phyloP scores from a whole-genome alignment of 345 rosid genomes.

The Moringa oleifera region DNA sequence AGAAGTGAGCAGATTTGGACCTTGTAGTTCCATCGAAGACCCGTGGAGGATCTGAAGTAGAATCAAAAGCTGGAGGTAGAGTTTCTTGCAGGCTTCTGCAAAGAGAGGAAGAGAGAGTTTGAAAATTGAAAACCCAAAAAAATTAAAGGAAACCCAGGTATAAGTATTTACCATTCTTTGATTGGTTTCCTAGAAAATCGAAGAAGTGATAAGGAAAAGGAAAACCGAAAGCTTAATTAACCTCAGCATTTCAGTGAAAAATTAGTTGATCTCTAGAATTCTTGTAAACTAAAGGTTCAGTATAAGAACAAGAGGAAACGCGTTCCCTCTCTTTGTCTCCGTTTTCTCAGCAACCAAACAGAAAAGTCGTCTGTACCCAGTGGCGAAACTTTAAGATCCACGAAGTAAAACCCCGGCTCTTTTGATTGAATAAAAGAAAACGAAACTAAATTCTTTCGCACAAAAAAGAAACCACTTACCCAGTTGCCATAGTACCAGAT shows the following conservation, averaged over 20 bases:
- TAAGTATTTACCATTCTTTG: background rate
- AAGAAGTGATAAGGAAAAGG: background rate
- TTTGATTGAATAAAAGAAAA: conserved; percentile 5
- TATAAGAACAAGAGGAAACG: background rate
- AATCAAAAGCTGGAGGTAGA: conserved; percentile 59
- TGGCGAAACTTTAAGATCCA: too few species aligned
- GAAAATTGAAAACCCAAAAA: background rate
- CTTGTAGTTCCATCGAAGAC: conserved; percentile 80
- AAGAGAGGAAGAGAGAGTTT: background rate
- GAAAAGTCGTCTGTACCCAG: too few species aligned
- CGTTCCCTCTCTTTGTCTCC: background rate
- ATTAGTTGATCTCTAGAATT: background rate
- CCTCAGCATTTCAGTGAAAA: background rate
- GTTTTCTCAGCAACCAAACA: background rate
- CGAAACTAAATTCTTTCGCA: background rate
- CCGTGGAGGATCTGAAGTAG: conserved; percentile 60
- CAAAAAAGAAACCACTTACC: conserved; percentile 8
- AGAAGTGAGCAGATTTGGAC: conserved; percentile 21
- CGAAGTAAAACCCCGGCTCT: background rate
- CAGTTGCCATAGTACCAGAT: conserved; percentile 22
- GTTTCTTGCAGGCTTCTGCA: conserved; percentile 36
- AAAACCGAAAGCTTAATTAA: background rate
- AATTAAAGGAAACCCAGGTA: too few species aligned
- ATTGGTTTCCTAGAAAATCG: background rate
- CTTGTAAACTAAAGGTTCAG: background rate